Evolutionary conservation across 2,329 filamentous ascomycete species (phyloP).

Genomic region (Davidsoniella virescens): DNA sequence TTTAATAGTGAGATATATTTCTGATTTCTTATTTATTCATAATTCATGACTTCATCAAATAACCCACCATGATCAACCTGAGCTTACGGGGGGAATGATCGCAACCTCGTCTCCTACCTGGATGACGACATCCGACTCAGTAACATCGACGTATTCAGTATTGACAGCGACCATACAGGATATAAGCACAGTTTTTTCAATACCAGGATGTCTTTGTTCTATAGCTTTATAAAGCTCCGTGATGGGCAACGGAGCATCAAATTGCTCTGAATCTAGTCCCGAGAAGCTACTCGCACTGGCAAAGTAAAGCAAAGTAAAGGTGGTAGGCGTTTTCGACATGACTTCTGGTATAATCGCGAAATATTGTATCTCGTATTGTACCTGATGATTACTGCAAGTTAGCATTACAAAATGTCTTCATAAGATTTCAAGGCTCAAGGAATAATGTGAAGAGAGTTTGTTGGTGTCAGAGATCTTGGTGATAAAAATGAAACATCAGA

Average conservation of each 20-base stretch:
- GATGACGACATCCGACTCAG: conserved; percentile 36
- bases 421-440: not conserved
- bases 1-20: no score
- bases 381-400: not conserved
- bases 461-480: conserved; percentile 56
- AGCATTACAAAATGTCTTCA: not conserved
- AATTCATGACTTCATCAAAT: no score
- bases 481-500: conserved; percentile 44
- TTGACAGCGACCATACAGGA: conserved; percentile 69
- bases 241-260: conserved; percentile 50
- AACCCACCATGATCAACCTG: conserved; percentile 36
- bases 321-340: not conserved
- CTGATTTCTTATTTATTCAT: no score
- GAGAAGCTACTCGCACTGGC: conserved; percentile 59
- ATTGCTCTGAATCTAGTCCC: conserved; percentile 44
- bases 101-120: conserved; percentile 67
- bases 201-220: conserved; percentile 54
- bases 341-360: no score
- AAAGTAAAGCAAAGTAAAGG: conserved; percentile 69
- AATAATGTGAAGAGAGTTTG: not conserved
- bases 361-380: not conserved
- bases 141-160: conserved; percentile 61
- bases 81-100: conserved; percentile 77
- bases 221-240: conserved; percentile 47
- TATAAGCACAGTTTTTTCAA: conserved; percentile 49